These are phyloP conservation scores for Xerocomus brunneocitrinus DNA, from an alignment of 768 basidiomycete genomes.

Conservation along the genomic window DNA sequence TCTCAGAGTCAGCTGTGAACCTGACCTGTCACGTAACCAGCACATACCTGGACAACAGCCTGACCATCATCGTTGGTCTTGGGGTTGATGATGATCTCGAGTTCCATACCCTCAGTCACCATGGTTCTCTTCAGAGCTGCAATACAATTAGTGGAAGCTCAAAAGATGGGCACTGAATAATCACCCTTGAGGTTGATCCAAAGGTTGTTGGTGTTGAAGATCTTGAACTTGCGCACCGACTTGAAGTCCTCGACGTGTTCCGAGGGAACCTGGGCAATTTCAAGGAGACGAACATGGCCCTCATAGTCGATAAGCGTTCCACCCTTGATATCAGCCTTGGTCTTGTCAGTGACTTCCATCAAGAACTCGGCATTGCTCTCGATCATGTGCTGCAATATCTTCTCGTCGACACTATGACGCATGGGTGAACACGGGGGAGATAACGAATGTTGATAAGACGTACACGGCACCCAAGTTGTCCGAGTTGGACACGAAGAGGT, in stretches of 20 bases:
- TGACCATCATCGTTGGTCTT: constrained; percentile 67
- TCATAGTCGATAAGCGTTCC: constrained; percentile 69
- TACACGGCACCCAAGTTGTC: constrained; percentile 70
- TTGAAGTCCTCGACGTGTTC: constrained; percentile 77
- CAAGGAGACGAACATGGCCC: constrained; percentile 62
- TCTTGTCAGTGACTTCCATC: constrained; percentile 81
- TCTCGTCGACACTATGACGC: constrained; percentile 54
- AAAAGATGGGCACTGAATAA: constrained; percentile 1
- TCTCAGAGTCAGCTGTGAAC: background rate
- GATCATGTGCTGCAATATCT: constrained; percentile 64
- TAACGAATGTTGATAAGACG: constrained; percentile 11
- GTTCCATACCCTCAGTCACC: constrained; percentile 60
- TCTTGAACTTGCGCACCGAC: constrained; percentile 73
- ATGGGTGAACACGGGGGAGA: constrained; percentile 1
- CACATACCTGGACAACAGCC: constrained; percentile 58
- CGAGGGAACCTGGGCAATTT: constrained; percentile 70
- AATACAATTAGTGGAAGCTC: constrained; percentile 1
- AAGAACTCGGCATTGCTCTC: constrained; percentile 61
- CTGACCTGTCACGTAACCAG: background rate
- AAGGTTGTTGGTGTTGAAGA: constrained; percentile 71
- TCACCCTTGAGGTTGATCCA: constrained; percentile 50
- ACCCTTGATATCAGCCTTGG: constrained; percentile 76
- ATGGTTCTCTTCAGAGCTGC: constrained; percentile 71
- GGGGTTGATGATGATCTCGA: constrained; percentile 79
- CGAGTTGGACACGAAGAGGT: constrained; percentile 75